phyloP scores from a whole-genome alignment of 169 alveolate species.

The Miamiensis avidus region DNA sequence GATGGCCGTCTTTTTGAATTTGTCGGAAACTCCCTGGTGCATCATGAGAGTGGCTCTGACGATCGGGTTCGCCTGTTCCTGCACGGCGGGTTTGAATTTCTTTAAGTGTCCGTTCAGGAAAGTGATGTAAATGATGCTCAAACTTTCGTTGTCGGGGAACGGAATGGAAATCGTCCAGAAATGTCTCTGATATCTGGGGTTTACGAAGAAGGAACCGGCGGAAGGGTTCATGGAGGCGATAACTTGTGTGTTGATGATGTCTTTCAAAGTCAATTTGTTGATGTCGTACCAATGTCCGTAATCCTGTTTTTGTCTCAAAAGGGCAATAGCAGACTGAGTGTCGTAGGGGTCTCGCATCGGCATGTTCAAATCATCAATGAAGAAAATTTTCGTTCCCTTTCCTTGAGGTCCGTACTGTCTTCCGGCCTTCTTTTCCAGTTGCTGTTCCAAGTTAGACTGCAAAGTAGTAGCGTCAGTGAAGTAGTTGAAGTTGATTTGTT shows the following conservation, averaged over 20 bases:
- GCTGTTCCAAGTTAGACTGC: slow-evolving; percentile 87
- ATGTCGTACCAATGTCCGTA: slow-evolving; percentile 93
- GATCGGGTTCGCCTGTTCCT: slow-evolving; percentile 88
- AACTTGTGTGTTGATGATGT: slow-evolving; percentile 91
- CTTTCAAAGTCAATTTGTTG: slow-evolving; percentile 90
- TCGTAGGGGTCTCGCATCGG: slow-evolving; percentile 94
- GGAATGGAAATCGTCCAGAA: slow-evolving; percentile 95
- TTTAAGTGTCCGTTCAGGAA: slow-evolving; percentile 92
- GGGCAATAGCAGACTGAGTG: slow-evolving; percentile 94
- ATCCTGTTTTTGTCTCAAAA: slow-evolving; percentile 93
- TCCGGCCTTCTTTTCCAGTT: slow-evolving; percentile 95
- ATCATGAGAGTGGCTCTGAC: slow-evolving; percentile 91
- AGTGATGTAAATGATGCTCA: slow-evolving; percentile 91
- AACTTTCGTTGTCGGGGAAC: slow-evolving; percentile 93
- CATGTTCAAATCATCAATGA: slow-evolving; percentile 96
- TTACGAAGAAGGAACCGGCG: slow-evolving; percentile 94
- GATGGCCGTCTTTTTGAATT: slow-evolving; percentile 95
- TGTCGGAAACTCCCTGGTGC: slow-evolving; percentile 87
- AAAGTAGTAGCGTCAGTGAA: slow-evolving; percentile 92
- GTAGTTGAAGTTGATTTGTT: slow-evolving; percentile 91
- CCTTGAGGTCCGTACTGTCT: slow-evolving; percentile 94
- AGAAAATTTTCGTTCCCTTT: slow-evolving; percentile 91
- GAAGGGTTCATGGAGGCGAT: slow-evolving; percentile 95
- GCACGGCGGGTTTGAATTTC: slow-evolving; percentile 88
- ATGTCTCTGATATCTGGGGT: slow-evolving; percentile 94